These are phyloP conservation scores for Suhomyces maxii DNA, from an alignment of 1,139 yeast species.

Conservation along the genomic window DNA sequence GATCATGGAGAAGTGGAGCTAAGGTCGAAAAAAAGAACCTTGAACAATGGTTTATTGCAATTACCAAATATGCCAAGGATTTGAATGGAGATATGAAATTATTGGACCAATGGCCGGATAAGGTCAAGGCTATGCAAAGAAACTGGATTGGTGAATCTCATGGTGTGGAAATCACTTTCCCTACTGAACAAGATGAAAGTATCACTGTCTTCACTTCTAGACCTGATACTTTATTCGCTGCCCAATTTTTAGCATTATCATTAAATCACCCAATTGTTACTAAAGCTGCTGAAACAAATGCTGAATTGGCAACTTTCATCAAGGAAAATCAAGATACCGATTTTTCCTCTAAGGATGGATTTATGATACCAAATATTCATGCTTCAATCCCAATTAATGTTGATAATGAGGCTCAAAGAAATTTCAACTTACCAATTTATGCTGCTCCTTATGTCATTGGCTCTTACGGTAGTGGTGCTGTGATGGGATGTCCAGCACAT, in stretches of 20 bases:
- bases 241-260: slow-evolving; percentile 80
- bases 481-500: slow-evolving; percentile 98
- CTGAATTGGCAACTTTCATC: slow-evolving; percentile 48
- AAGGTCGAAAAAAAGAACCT: slow-evolving; percentile 75
- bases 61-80: slow-evolving; percentile 73
- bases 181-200: slow-evolving; percentile 16
- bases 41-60: slow-evolving; percentile 91
- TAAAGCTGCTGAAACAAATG: slow-evolving; percentile 34
- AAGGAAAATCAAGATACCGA: slow-evolving; percentile 35
- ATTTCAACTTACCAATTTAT: slow-evolving; percentile 62
- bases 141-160: slow-evolving; percentile 91
- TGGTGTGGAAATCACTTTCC: slow-evolving; percentile 71
- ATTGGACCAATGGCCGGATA: slow-evolving; percentile 78
- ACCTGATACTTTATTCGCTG: slow-evolving; percentile 82
- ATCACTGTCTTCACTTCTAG: slow-evolving; percentile 77
- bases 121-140: slow-evolving; percentile 85
- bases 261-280: slow-evolving; percentile 63
- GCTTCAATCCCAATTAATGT: slow-evolving; percentile 64
- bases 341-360: slow-evolving; percentile 64
- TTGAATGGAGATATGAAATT: slow-evolving; percentile 61
- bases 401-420: slow-evolving; percentile 15
- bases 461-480: slow-evolving; percentile 86
- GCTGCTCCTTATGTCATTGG: slow-evolving; percentile 89
- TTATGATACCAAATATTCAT: slow-evolving; percentile 41
- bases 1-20: slow-evolving; percentile 97